Evolutionary conservation across 768 basidiomycete genomes (phyloP), one percentile per base, ranked within the genome.

Genomic region (Mycena galopus): DNA sequence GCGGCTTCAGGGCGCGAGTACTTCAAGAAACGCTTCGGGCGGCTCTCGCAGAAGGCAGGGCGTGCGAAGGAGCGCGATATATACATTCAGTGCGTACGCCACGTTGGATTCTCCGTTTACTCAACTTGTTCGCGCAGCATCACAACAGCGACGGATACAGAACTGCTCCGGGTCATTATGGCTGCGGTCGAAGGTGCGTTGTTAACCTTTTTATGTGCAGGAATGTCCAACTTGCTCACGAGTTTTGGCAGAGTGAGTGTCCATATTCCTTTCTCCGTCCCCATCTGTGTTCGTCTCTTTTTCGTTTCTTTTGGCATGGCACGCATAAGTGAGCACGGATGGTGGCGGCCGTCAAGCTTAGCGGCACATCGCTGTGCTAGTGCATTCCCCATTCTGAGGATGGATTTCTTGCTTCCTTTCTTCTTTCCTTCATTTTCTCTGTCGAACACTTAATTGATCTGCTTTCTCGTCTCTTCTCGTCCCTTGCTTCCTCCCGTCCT

Each of bases 11-110:
- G 95, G 5, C 90, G 94, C 33, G 94, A 96, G 27, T 98, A 96
- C 84, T 97, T 98, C 88, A 93, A 93, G 84, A 89, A 87, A 77
- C 90, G 95, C 62, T 98, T 98, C 81, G 89, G 89, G 65, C 87
- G 90, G 74, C 84, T 98, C 51, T 93, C 94, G 12, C 93, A 94
- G 79, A 96, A 95, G 81, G 93, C 94, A 25, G 95, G 94, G 27
- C 33, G 95, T 72, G 90, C 91, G 44, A 93, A 94, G 78, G 92
- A 95, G 76, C 89, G 96, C 69, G 96, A 97, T 80, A 94, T 97
- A 30, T 97, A 98, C 77, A 93, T 96, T 60, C 96, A 97, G 96
- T 96, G 80, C 83, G 95, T 88, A n/a, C n/a, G n/a, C n/a, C n/a
- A n/a, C n/a, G n/a, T n/a, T n/a, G n/a, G n/a, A n/a, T n/a, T n/a